Evolutionary conservation across 352 stramenopile genomes (phyloP).

Genomic region (Pilasporangium apinafurcum): DNA sequence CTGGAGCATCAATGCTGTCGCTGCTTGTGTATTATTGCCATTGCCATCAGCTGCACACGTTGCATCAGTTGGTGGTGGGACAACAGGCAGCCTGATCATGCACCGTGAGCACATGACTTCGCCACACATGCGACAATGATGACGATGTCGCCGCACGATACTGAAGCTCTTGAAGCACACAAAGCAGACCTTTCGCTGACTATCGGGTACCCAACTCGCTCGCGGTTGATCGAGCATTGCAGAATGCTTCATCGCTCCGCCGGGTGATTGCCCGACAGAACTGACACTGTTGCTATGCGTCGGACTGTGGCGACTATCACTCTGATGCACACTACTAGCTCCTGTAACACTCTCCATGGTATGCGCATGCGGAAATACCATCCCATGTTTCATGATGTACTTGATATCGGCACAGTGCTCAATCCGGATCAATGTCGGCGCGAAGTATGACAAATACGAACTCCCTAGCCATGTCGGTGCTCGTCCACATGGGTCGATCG

Average conservation of each 20-base stretch:
- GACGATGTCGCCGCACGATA: slow-evolving; percentile 49
- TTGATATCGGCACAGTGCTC: slow-evolving; percentile 71
- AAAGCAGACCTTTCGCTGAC: slow-evolving; percentile 51
- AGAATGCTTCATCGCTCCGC: slow-evolving; percentile 12
- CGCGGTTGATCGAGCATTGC: too few species aligned
- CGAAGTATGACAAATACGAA: slow-evolving; percentile 57
- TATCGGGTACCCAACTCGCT: slow-evolving; percentile 55
- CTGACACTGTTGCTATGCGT: slow-evolving; percentile 17
- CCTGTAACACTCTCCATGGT: slow-evolving; percentile 9
- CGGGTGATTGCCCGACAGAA: slow-evolving; percentile 12
- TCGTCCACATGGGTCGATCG: slow-evolving; percentile 40
- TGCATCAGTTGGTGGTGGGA: slow-evolving; percentile 25
- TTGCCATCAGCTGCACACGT: slow-evolving; percentile 3
- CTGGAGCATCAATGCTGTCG: slow-evolving; percentile 12
- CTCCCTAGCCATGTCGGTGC: slow-evolving; percentile 44
- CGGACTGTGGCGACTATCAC: slow-evolving; percentile 23
- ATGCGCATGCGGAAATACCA: slow-evolving; percentile 47
- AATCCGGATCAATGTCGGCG: slow-evolving; percentile 48
- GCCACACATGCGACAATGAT: slow-evolving; percentile 75
- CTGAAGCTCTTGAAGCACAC: slow-evolving; percentile 71
- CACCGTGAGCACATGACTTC: slow-evolving; percentile 68
- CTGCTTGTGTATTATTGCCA: slow-evolving; percentile 15
- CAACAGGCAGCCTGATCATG: slow-evolving; percentile 58
- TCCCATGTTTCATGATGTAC: slow-evolving; percentile 75
- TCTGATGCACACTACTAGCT: slow-evolving; percentile 8